Evolutionary conservation across 2,329 filamentous ascomycete genomes (phyloP).

Genomic region (Aspergillus awamori): DNA sequence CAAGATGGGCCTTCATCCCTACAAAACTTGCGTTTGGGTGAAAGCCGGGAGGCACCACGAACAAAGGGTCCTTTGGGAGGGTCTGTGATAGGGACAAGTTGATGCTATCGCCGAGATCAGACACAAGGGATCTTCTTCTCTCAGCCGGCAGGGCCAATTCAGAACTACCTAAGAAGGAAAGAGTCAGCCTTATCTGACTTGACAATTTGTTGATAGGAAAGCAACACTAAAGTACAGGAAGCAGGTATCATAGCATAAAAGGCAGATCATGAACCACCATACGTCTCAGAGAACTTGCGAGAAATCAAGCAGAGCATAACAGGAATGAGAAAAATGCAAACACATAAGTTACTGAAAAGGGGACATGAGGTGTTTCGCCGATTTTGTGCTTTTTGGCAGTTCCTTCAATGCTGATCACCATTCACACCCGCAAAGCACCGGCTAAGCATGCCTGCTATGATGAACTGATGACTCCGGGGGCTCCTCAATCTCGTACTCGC

Average conservation of each 20-base stretch:
- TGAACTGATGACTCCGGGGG: constrained; percentile 21
- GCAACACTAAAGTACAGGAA: constrained; percentile 22
- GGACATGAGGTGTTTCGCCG: not conserved
- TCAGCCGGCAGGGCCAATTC: constrained; percentile 27
- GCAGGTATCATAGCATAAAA: not conserved
- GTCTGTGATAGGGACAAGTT: constrained; percentile 27
- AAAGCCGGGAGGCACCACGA: constrained; percentile 59
- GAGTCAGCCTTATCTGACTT: constrained; percentile 41
- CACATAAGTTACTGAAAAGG: not conserved
- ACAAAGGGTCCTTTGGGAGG: constrained; percentile 34
- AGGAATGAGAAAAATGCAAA: too few species aligned
- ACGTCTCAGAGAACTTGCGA: too few species aligned
- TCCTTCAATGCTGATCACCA: not conserved
- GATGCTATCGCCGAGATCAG: constrained; percentile 29
- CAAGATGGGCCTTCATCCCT: constrained; percentile 62
- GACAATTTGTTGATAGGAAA: constrained; percentile 17
- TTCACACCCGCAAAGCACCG: not conserved
- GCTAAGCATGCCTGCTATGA: constrained; percentile 18
- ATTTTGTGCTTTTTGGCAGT: not conserved
- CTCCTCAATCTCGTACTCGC: constrained; percentile 45
- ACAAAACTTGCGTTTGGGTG: constrained; percentile 66
- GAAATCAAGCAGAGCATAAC: too few species aligned
- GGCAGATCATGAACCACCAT: not conserved
- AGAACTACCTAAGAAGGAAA: constrained; percentile 35
- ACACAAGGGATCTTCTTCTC: constrained; percentile 29